These are phyloP conservation scores for Fistulifera pelliculosa DNA, from an alignment of 108 stramenopile genomes.

Conservation along the genomic window DNA sequence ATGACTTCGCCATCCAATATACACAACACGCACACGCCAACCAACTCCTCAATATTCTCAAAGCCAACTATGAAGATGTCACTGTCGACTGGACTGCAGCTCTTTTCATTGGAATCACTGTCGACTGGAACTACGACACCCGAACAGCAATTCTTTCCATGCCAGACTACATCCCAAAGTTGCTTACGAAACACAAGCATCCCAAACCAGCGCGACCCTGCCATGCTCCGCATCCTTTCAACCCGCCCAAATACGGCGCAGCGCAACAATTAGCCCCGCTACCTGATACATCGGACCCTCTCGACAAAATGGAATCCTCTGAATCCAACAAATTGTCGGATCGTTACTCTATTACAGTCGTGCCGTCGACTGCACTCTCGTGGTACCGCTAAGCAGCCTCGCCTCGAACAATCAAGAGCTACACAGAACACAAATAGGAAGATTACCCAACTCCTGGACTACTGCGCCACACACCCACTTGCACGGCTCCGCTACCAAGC, in stretches of 20 bases:
- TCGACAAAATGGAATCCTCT: conserved; percentile 6
- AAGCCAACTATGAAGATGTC: conserved; percentile 13
- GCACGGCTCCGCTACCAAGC: conserved; percentile 22
- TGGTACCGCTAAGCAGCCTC: conserved; percentile 17
- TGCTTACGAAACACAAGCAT: conserved; percentile 23
- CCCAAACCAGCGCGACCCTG: conserved; percentile 15
- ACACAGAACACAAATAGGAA: conserved; percentile 8
- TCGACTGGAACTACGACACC: conserved; percentile 34
- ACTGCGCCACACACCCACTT: conserved; percentile 34
- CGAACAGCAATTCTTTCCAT: conserved; percentile 22
- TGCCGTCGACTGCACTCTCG: conserved; percentile 27
- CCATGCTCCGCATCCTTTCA: conserved; percentile 18
- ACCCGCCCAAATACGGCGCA: conserved; percentile 24
- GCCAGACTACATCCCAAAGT: conserved; percentile 25
- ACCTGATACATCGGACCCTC: conserved; percentile 5
- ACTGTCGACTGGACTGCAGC: conserved; percentile 14
- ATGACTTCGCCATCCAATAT: conserved; percentile 43
- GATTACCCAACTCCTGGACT: conserved; percentile 30
- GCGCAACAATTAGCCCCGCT: conserved; percentile 23
- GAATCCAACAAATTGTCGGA: conserved; percentile 37
- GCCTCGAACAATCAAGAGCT: conserved; percentile 19
- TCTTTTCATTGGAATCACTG: conserved; percentile 16
- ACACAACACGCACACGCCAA: conserved; percentile 11
- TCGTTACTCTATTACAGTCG: conserved; percentile 30
- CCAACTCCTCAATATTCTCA: conserved; percentile 14